A percentile compares a stretch with the other conserved stretches of the same genome.
Conservation (phyloP, 805 yeast genomes). For the Zygoascus flipseniorum region DNA sequence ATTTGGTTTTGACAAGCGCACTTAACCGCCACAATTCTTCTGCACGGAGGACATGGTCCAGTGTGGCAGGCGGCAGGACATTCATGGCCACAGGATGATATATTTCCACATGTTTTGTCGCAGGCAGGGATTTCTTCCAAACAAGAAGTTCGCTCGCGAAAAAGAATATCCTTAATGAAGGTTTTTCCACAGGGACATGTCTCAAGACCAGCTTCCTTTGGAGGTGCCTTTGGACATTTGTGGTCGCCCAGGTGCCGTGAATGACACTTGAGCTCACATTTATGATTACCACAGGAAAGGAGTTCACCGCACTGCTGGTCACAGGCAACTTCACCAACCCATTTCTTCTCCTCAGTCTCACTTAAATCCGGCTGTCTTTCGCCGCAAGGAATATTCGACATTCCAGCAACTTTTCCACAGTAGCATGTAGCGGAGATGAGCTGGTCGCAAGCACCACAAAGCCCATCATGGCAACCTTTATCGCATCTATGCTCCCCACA, state of each 20-base stretch:
- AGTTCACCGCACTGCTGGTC: constrained; percentile 34
- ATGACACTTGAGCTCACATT: constrained; percentile 46
- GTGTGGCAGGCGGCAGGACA: constrained; percentile 68
- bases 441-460: constrained; percentile 67
- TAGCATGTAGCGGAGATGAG: constrained; percentile 49
- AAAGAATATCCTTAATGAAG: constrained; percentile 32
- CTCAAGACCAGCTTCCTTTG: constrained; percentile 30
- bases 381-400: constrained; percentile 22
- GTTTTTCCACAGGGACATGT: constrained; percentile 79
- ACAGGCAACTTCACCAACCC: constrained; percentile 50
- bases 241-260: constrained; percentile 34
- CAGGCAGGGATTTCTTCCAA: constrained; percentile 77
- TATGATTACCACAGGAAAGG: constrained; percentile 60
- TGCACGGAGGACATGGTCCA: constrained; percentile 70
- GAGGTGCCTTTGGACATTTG: constrained; percentile 59
- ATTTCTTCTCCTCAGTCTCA: constrained; percentile 23
- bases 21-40: constrained; percentile 37
- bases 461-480: constrained; percentile 63
- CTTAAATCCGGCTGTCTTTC: constrained; percentile 11
- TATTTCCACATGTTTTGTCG: constrained; percentile 52
- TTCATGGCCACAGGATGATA: constrained; percentile 58
- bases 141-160: constrained; percentile 45
- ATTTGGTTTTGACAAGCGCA: constrained; percentile 52
- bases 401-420: constrained; percentile 50
- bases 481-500: constrained; percentile 64